These are phyloP conservation scores for Helicostylum pulchrum DNA, from an alignment of 192 early-diverging fungal species.

Conservation along the genomic window DNA sequence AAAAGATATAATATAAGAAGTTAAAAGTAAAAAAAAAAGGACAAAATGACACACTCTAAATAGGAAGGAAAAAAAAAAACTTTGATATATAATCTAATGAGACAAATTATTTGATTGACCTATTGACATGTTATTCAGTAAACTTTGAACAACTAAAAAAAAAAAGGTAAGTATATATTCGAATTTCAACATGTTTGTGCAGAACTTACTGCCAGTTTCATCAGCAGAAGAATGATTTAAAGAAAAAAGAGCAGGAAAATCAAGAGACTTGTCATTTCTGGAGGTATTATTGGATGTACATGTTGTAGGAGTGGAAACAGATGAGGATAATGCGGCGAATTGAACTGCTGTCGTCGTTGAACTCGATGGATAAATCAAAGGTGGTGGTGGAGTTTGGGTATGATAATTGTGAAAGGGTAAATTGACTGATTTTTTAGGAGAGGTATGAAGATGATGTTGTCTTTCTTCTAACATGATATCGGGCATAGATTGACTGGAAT, in stretches of 20 bases:
- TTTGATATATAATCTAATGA: not conserved
- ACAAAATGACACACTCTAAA: not conserved
- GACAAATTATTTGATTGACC: conserved; percentile 13
- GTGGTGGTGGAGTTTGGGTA: conserved; percentile 10
- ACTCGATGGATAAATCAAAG: conserved; percentile 11
- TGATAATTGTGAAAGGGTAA: conserved; percentile 6
- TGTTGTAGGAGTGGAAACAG: not conserved
- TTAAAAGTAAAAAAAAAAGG: not conserved
- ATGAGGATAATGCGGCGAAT: not conserved
- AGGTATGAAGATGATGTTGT: not conserved
- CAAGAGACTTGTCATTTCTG: conserved; percentile 1
- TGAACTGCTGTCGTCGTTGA: not conserved
- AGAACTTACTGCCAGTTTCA: conserved; percentile 15
- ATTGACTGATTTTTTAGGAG: not conserved
- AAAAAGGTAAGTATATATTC: not conserved
- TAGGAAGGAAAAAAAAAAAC: too few species aligned
- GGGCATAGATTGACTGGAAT: conserved; percentile 16
- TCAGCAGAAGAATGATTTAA: conserved; percentile 16
- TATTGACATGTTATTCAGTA: conserved; percentile 15
- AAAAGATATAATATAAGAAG: not conserved
- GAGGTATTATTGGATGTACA: not conserved
- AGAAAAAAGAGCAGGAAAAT: conserved; percentile 13
- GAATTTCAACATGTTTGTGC: not conserved
- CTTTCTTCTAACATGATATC: conserved; percentile 12
- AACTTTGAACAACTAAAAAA: conserved; percentile 13